A percentile compares a stretch with the other conserved stretches of the same genome.
Evolutionary conservation across 164 flowering plant genomes (phyloP).

Genomic region (Saururus chinensis): DNA sequence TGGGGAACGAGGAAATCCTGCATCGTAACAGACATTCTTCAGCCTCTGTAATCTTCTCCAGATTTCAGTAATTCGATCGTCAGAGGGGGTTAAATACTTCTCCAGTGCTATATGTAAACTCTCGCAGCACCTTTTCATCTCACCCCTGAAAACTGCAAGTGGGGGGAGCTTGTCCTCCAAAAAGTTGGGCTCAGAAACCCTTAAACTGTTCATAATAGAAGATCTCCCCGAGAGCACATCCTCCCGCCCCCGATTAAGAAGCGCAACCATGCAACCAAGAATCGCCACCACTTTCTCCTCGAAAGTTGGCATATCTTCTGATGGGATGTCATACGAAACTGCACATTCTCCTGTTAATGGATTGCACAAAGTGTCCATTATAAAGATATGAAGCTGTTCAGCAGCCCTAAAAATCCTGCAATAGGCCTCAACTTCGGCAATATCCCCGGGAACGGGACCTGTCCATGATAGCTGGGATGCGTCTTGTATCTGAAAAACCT

Average conservation of each 20-base stretch:
- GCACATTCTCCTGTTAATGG: constrained; percentile 83
- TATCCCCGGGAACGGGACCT: constrained; percentile 97
- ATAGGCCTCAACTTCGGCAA: constrained; percentile 95
- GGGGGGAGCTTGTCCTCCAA: constrained; percentile 77
- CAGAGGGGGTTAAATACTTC: constrained; percentile 54
- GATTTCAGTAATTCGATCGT: constrained; percentile 41
- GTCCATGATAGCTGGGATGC: constrained; percentile 50
- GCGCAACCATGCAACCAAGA: constrained; percentile 78
- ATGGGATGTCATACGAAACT: constrained; percentile 58
- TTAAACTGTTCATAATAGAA: constrained; percentile 34
- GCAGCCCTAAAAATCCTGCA: constrained; percentile 93
- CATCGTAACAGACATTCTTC: constrained; percentile 89
- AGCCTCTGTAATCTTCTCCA: constrained; percentile 92
- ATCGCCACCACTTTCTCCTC: constrained; percentile 86
- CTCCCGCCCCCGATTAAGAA: constrained; percentile 76
- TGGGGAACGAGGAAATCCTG: constrained; percentile 70
- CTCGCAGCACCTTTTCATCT: constrained; percentile 89
- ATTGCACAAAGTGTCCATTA: constrained; percentile 89
- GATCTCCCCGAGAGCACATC: constrained; percentile 87
- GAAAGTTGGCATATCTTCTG: constrained; percentile 54
- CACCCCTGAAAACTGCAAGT: constrained; percentile 69
- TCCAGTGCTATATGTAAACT: constrained; percentile 84
- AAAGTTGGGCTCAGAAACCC: constrained; percentile 23
- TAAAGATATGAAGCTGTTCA: constrained; percentile 64
- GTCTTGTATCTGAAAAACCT: constrained; percentile 42